phyloP scores from a whole-genome alignment of 192 early-diverging fungal genomes.

The Coemansia sp. region DNA sequence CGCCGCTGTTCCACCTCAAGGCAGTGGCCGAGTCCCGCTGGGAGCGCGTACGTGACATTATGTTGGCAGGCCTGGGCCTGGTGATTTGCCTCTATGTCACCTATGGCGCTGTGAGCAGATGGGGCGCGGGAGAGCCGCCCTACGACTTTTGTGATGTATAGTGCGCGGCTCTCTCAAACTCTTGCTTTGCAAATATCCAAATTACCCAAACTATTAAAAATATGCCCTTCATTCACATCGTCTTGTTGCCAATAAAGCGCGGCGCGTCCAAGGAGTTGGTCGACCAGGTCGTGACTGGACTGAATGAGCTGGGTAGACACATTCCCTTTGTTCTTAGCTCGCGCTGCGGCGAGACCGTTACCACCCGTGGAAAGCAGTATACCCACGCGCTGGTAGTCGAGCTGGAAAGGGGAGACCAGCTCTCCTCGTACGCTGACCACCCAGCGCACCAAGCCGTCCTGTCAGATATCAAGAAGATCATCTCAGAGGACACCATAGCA shows the following conservation, averaged over 20 bases:
- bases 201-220: background rate
- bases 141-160: constrained; percentile 28
- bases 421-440: constrained; percentile 27
- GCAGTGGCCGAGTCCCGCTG: constrained; percentile 54
- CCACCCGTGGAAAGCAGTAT: constrained; percentile 42
- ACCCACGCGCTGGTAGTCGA: constrained; percentile 40
- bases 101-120: constrained; percentile 21
- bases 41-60: constrained; percentile 57
- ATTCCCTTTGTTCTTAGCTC: constrained; percentile 36
- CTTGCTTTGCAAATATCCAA: background rate
- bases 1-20: constrained; percentile 78
- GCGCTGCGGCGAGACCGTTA: constrained; percentile 36
- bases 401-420: constrained; percentile 27
- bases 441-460: constrained; percentile 36
- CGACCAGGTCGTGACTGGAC: constrained; percentile 20
- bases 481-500: constrained; percentile 28
- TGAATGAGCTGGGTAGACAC: constrained; percentile 20
- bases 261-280: constrained; percentile 21
- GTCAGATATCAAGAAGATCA: constrained; percentile 28
- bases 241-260: constrained; percentile 33
- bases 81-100: constrained; percentile 80
- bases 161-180: background rate
- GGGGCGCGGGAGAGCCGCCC: constrained; percentile 20
- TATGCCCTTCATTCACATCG: constrained; percentile 43
- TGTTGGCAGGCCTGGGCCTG: constrained; percentile 64